Conservation (phyloP, 164 flowering plant species). For the Sextonia rubra region DNA sequence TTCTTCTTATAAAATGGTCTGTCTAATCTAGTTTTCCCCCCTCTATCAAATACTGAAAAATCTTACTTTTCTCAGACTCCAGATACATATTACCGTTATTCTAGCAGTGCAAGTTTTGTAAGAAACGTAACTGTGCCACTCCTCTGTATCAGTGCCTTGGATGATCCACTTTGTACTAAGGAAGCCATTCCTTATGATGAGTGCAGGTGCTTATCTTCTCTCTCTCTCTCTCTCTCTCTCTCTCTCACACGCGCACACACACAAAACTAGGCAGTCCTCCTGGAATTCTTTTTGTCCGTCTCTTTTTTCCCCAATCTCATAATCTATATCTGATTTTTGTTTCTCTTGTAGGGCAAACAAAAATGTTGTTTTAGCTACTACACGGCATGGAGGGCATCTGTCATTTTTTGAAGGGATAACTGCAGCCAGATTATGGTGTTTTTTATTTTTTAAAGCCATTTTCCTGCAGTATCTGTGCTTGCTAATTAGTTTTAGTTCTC, state of each 20-base stretch:
- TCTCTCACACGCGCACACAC: too few relatives aligned
- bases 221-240: too few relatives aligned
- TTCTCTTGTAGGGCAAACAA: slow-evolving; percentile 53
- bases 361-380: slow-evolving; percentile 74
- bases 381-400: slow-evolving; percentile 84
- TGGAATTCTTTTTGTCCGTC: background rate
- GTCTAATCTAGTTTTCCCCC: background rate
- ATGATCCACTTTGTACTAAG: slow-evolving; percentile 89
- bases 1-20: too few relatives aligned
- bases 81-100: slow-evolving; percentile 81
- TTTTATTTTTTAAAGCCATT: background rate
- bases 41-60: slow-evolving; percentile 10
- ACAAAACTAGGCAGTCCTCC: background rate
- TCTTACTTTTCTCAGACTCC: slow-evolving; percentile 57
- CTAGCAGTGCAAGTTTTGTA: slow-evolving; percentile 71
- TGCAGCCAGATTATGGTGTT: slow-evolving; percentile 63
- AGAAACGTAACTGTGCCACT: slow-evolving; percentile 74
- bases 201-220: slow-evolving; percentile 55
- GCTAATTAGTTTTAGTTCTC: background rate
- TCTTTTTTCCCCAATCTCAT: too few relatives aligned
- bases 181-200: slow-evolving; percentile 99
- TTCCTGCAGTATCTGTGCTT: slow-evolving; percentile 1
- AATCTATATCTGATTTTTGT: background rate
- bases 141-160: slow-evolving; percentile 88
- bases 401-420: slow-evolving; percentile 79